A percentile compares a stretch with the other conserved stretches of the same genome.
phyloP scores from a whole-genome alignment of 23 red algal genomes.

The Gracilaria gracilis region DNA sequence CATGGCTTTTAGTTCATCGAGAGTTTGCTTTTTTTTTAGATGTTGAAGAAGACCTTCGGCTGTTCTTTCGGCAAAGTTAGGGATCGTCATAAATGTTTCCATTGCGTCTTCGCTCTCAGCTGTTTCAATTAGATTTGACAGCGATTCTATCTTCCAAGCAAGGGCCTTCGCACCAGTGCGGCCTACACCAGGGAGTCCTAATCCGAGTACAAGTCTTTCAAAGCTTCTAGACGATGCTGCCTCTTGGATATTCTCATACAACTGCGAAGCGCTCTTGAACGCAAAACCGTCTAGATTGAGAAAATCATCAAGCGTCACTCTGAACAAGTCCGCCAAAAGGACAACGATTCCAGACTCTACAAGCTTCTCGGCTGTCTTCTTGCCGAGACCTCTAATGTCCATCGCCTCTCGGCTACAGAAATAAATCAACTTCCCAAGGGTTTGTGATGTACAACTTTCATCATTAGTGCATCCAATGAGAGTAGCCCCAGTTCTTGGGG shows the following conservation, averaged over 20 bases:
- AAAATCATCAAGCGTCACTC: conserved; percentile 58
- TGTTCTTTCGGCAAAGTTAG: conserved; percentile 65
- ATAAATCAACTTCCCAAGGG: conserved; percentile 62
- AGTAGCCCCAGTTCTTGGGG: conserved; percentile 39
- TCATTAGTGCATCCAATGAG: conserved; percentile 65
- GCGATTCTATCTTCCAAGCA: conserved; percentile 24
- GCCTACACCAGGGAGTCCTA: conserved; percentile 66
- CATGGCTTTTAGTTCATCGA: conserved; percentile 57
- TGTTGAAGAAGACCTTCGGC: conserved; percentile 48
- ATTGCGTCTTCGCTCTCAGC: background rate
- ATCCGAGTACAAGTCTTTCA: conserved; percentile 60
- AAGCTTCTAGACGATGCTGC: conserved; percentile 39
- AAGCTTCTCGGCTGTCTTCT: conserved; percentile 66
- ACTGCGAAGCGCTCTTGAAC: conserved; percentile 47
- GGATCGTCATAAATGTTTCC: conserved; percentile 26
- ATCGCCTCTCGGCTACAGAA: conserved; percentile 56
- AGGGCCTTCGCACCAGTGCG: conserved; percentile 51
- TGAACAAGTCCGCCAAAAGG: conserved; percentile 62
- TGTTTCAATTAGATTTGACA: conserved; percentile 35
- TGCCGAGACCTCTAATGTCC: conserved; percentile 79
- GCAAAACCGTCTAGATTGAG: conserved; percentile 57
- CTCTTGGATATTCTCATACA: conserved; percentile 48
- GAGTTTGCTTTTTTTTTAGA: conserved; percentile 14
- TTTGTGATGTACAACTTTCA: conserved; percentile 43
- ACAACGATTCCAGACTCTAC: conserved; percentile 51